Conservation (phyloP, 805 yeast species). For the Kodamaea fukazawae region DNA sequence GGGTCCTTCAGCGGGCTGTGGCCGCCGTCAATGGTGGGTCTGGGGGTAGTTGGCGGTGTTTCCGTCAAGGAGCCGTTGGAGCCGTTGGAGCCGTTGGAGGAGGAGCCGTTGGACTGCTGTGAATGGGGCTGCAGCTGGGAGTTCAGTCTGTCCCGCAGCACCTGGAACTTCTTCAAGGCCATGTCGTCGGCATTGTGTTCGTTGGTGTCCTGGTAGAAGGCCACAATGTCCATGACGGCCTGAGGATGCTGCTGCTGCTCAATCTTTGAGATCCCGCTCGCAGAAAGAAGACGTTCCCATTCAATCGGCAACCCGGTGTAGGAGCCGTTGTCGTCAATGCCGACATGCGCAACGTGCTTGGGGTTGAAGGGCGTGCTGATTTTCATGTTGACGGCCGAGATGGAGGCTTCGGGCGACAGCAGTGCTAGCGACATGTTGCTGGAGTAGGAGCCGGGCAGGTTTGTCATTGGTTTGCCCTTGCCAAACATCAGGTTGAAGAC, state of each 20-base stretch:
- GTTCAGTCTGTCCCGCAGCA: conserved; percentile 14
- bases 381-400: conserved; percentile 41
- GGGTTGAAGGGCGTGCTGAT: conserved; percentile 93
- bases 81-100: conserved; percentile 10
- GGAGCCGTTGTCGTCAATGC: conserved; percentile 82
- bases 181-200: conserved; percentile 41
- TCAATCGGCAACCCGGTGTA: conserved; percentile 91
- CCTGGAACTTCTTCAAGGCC: conserved; percentile 44
- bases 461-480: conserved; percentile 20
- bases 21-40: conserved; percentile 9
- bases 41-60: conserved; percentile 32
- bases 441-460: conserved; percentile 13
- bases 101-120: background rate
- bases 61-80: conserved; percentile 23
- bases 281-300: conserved; percentile 81
- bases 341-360: conserved; percentile 90
- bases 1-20: conserved; percentile 11
- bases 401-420: conserved; percentile 12
- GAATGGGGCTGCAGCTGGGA: background rate
- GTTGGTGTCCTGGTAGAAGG: conserved; percentile 67
- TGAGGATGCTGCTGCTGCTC: conserved; percentile 92
- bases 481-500: conserved; percentile 55
- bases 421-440: conserved; percentile 12
- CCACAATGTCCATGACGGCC: conserved; percentile 89
- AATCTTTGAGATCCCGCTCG: conserved; percentile 82